Conservation (phyloP, 2,329 filamentous ascomycete species). For the Aspergillus neotritici region DNA sequence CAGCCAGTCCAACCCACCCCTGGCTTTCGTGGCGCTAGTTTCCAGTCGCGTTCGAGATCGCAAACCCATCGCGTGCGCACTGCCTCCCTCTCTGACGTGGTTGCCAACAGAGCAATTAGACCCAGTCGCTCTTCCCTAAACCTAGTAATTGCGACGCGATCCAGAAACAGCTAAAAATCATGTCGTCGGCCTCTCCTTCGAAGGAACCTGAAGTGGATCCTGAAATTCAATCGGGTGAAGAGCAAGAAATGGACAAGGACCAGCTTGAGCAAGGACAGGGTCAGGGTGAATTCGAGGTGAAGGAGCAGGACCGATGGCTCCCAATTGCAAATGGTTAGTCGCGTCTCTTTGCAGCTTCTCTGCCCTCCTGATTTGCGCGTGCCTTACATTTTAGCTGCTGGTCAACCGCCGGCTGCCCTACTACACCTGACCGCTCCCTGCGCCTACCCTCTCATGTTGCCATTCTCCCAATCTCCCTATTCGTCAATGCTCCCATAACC, state of each 20-base stretch:
- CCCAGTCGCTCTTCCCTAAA: constrained; percentile 30
- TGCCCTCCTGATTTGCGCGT: constrained; percentile 49
- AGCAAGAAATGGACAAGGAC: constrained; percentile 76
- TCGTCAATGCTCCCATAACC: not conserved
- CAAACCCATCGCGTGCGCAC: constrained; percentile 20
- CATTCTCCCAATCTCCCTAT: constrained; percentile 8
- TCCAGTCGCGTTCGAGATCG: constrained; percentile 21
- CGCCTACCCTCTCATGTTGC: constrained; percentile 19
- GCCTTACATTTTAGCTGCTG: constrained; percentile 34
- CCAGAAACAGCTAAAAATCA: constrained; percentile 59
- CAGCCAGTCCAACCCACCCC: constrained; percentile 27
- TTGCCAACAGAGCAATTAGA: constrained; percentile 37
- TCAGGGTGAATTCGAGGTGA: constrained; percentile 93
- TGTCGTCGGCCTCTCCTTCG: constrained; percentile 94
- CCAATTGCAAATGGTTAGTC: constrained; percentile 99
- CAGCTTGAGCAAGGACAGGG: constrained; percentile 64
- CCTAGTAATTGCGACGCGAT: constrained; percentile 31
- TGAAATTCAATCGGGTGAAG: constrained; percentile 86
- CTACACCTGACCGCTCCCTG: constrained; percentile 26
- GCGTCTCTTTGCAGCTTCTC: constrained; percentile 33
- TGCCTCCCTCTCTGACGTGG: constrained; percentile 41
- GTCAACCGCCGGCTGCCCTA: constrained; percentile 26
- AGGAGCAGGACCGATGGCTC: constrained; percentile 99
- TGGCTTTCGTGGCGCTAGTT: constrained; percentile 13
- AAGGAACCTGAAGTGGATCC: constrained; percentile 86